Evolutionary conservation across 2,329 filamentous ascomycete species (phyloP), one percentile per base, ranked within the genome.

Genomic region (Penicillium polonicum): DNA sequence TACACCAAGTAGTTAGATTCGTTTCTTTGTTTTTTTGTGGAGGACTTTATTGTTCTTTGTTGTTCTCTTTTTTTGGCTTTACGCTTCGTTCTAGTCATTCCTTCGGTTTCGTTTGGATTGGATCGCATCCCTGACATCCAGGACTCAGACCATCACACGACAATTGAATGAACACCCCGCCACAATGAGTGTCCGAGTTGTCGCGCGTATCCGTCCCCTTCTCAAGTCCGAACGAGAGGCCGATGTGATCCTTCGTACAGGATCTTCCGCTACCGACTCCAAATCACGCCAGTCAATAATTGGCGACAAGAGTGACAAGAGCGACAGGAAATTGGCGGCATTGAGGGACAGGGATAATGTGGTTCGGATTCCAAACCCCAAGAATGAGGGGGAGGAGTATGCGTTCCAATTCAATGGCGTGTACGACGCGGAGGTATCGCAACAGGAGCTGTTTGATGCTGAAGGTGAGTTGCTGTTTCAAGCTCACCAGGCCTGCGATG

Each of bases 351-450:
- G 82, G 63, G 82, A 86, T 21, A 85, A 83, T 27, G 78, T 95
- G 31, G 86, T 97, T 70, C 88, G 89, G 73, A 95, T 97, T 68
- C 93, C 93, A 4, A 97, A 92, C 71, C 92, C 93, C 0, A 96
- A 94, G 79, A 97, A 97, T 70, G 90, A 91, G 63, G 81, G 84
- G 23, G 93, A 97, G 76, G 89, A 92, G 70, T 97, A 92, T 76
- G 92, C 89, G 53, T 99, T 97, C 74, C 86, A 92, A 52, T 97
- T 97, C 82, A 95, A 94, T 80, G 85, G 89, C 65, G 93, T 97
- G 55, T 97, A 96, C 75, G 91, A 91, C 70, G 85, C 88, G 67
- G 76, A 83, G 36, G 88, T 90, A 17, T 86, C 90, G 9, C 93
- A 99, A 74, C 90, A 96, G 75, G 84, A 90, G 63, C 78, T 99